Evolutionary conservation across 495 filamentous ascomycete species (phyloP), one percentile per base, ranked within the genome.

Genomic region (Schizothecium vesticola): DNA sequence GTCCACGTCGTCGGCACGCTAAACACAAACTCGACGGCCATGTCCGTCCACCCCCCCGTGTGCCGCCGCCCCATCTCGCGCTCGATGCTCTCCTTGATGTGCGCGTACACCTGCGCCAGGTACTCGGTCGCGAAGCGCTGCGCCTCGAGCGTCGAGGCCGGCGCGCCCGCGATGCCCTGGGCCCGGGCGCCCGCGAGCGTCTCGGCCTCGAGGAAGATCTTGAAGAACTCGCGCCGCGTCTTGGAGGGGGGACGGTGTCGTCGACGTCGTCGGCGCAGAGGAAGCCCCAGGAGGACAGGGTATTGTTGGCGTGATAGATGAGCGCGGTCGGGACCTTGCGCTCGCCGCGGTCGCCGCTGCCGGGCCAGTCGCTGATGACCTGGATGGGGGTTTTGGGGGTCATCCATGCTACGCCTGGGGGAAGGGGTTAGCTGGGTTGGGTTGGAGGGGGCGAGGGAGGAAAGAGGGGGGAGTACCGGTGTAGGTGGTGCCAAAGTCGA

Each of bases 1-100:
- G 83, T 84, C 89, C 89, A 91, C 6, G 88, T 90, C 10, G 88
- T 90, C 11, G 89, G 89, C 4, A 90, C 87, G 67, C 85, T 87
- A 73, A 90, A 90, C 28, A 89, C 75, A 71, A 90, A 90, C 70
- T 90, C 86, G 23, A 90, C 83, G 5, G 74, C 80, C 56, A 81
- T 74, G 63, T 78, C 76, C 33, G 69, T 71, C 84, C 86, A 89
- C 28, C 78, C 71, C 16, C 80, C 77, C 22, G 80, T 69, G 36
- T 78, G 76, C 16, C 70, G 63, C 25, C 73, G 67, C 0, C 77
- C 79, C 5, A 72, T 76, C 64, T 78, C 69, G 64, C 79, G 65
- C 63, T 78, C 67, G 64, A 87, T 80, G 63, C 81, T 80, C 68
- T 83, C 69, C 22, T 83, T 79, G 9, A 88, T 74, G 69, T 89